These are phyloP conservation scores for Saccharomycopsis phalli DNA, from an alignment of 1,139 yeast genomes.

Conservation along the genomic window DNA sequence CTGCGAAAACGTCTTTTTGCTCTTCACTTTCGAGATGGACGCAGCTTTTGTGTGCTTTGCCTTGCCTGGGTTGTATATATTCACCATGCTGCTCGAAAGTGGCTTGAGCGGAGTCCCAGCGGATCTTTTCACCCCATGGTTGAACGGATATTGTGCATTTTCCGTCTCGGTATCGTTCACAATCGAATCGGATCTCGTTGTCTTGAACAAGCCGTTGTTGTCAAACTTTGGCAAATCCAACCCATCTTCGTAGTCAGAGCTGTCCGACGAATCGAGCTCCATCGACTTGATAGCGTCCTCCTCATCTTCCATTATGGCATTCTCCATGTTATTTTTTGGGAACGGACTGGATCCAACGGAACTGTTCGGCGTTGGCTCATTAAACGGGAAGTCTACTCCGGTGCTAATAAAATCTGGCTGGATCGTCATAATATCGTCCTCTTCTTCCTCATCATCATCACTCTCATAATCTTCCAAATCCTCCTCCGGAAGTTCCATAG, in stretches of 20 bases:
- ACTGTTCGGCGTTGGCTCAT: constrained; percentile 9
- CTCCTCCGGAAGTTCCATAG: constrained; percentile 29
- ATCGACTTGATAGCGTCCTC: constrained; percentile 10
- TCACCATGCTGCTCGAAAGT: background rate
- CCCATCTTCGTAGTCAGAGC: constrained; percentile 13
- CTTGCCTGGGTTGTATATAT: constrained; percentile 2
- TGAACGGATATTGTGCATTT: background rate
- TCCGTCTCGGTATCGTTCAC: constrained; percentile 7
- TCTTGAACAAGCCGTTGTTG: constrained; percentile 1
- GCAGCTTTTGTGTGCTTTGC: background rate
- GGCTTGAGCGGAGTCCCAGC: constrained; percentile 5
- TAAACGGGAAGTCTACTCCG: constrained; percentile 31
- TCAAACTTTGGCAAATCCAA: constrained; percentile 8
- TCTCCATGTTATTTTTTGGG: background rate
- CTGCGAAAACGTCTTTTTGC: constrained; percentile 5
- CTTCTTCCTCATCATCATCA: constrained; percentile 38
- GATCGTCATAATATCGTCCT: constrained; percentile 33
- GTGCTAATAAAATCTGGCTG: constrained; percentile 25
- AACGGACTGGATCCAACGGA: constrained; percentile 9
- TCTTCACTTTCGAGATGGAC: background rate
- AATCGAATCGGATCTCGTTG: constrained; percentile 14
- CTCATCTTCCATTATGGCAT: constrained; percentile 2
- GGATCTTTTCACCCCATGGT: constrained; percentile 1
- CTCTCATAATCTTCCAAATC: constrained; percentile 38
- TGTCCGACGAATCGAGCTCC: constrained; percentile 10